A percentile compares a stretch with the other conserved stretches of the same genome.
Evolutionary conservation across 805 yeast species (phyloP).

Genomic region (Sporopachydermia quercuum): DNA sequence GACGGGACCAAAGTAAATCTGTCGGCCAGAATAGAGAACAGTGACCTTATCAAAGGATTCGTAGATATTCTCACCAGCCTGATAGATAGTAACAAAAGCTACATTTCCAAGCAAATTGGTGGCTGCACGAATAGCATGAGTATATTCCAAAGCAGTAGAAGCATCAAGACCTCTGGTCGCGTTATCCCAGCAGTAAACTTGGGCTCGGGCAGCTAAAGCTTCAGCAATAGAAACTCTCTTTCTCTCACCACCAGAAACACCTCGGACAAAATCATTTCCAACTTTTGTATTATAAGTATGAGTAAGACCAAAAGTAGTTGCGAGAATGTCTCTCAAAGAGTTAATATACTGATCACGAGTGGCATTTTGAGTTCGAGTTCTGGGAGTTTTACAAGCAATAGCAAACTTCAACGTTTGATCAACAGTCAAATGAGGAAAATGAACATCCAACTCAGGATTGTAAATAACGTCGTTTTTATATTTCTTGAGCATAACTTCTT

Average conservation of each 20-base stretch:
- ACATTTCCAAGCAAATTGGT: conserved; percentile 38
- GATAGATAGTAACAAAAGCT: conserved; percentile 55
- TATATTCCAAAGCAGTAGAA: conserved; percentile 67
- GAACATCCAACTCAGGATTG: conserved; percentile 39
- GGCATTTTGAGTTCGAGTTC: conserved; percentile 30
- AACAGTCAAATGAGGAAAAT: conserved; percentile 65
- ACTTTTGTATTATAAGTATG: conserved; percentile 48
- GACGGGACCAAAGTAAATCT: conserved; percentile 51
- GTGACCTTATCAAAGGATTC: conserved; percentile 47
- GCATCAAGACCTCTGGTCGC: conserved; percentile 80
- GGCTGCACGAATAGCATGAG: conserved; percentile 48
- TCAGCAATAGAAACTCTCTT: conserved; percentile 77
- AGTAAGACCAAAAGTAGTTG: conserved; percentile 42
- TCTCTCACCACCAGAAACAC: conserved; percentile 79
- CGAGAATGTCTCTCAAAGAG: conserved; percentile 31
- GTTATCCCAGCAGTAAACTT: conserved; percentile 62
- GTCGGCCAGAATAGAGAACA: conserved; percentile 44
- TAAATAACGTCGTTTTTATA: conserved; percentile 36
- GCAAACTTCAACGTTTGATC: conserved; percentile 62
- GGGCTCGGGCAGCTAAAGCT: conserved; percentile 49
- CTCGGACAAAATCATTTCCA: conserved; percentile 48
- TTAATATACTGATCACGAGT: conserved; percentile 32
- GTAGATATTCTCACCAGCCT: conserved; percentile 54
- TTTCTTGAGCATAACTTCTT: conserved; percentile 40
- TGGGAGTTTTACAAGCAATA: conserved; percentile 53